A percentile compares a stretch with the other conserved stretches of the same genome.
phyloP scores from a whole-genome alignment of 108 stramenopile genomes.

The Aureococcus anophagefferens region DNA sequence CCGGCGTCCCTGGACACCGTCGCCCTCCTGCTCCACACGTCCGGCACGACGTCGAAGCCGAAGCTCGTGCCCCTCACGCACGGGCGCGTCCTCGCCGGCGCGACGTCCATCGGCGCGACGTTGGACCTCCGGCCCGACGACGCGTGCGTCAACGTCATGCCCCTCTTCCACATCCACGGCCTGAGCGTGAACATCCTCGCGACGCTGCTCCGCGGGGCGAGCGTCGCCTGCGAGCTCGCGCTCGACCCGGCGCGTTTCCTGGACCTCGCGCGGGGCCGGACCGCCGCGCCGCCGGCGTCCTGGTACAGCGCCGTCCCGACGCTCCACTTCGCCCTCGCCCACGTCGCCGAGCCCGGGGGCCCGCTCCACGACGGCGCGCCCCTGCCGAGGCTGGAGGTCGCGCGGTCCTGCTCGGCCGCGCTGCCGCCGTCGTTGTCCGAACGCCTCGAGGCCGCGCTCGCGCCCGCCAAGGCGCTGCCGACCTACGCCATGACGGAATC shows the following conservation, averaged over 20 bases:
- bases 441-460: no score
- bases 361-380: no score
- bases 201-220: conserved; percentile 23
- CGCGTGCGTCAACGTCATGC: conserved; percentile 62
- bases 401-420: no score
- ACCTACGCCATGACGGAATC: conserved; percentile 26
- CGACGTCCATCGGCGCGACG: conserved; percentile 41
- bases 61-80: conserved; percentile 56
- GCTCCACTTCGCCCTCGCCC: conserved; percentile 55
- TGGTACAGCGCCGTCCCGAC: conserved; percentile 58
- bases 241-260: no score
- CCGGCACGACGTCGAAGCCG: conserved; percentile 58
- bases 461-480: not conserved
- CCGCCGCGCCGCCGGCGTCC: no score
- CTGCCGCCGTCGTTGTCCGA: not conserved
- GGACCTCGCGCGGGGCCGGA: no score
- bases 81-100: conserved; percentile 41
- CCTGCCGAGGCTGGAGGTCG: no score
- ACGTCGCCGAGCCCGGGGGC: conserved; percentile 10
- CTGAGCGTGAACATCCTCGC: conserved; percentile 18
- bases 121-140: conserved; percentile 51
- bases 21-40: conserved; percentile 58
- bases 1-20: no score
- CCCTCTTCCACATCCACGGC: conserved; percentile 56
- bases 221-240: conserved; percentile 35